phyloP scores from a whole-genome alignment of 176 grass and related monocot species.

The Oryza punctata region DNA sequence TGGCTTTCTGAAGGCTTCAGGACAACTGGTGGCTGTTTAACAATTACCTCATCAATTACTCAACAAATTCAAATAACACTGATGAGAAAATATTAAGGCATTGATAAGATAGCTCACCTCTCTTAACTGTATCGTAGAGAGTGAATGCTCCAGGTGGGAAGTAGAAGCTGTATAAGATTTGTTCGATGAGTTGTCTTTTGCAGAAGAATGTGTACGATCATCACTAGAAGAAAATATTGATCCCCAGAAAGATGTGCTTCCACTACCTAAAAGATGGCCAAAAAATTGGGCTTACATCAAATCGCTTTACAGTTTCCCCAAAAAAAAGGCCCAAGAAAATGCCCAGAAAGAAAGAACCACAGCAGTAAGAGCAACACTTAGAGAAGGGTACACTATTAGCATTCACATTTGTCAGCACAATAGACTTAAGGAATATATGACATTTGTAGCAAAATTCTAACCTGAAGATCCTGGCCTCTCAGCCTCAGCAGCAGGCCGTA shows the following conservation, averaged over 20 bases:
- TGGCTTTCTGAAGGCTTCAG: constrained; percentile 91
- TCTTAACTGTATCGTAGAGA: constrained; percentile 77
- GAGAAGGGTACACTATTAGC: not conserved
- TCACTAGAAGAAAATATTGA: constrained; percentile 84
- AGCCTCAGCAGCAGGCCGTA: constrained; percentile 59
- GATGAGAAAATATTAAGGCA: not conserved
- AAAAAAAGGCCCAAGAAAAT: constrained; percentile 7
- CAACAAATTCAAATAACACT: constrained; percentile 16
- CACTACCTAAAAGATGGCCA: constrained; percentile 53
- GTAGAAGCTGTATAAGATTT: constrained; percentile 53
- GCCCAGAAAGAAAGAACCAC: not conserved
- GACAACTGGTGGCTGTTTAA: constrained; percentile 75
- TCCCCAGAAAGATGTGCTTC: constrained; percentile 75
- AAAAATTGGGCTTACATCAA: constrained; percentile 13
- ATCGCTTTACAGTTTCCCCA: not conserved
- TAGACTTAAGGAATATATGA: not conserved
- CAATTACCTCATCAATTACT: constrained; percentile 41
- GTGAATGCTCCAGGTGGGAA: constrained; percentile 60
- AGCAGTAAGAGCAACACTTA: not conserved
- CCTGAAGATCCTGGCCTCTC: constrained; percentile 89
- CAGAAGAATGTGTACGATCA: constrained; percentile 57
- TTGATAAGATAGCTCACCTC: constrained; percentile 54
- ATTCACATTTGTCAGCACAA: constrained; percentile 13
- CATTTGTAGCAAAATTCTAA: constrained; percentile 44
- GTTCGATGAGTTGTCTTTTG: constrained; percentile 61